Conservation (phyloP, 176 grass and related monocot genomes). For the Hsuehochloa calcarea region DNA sequence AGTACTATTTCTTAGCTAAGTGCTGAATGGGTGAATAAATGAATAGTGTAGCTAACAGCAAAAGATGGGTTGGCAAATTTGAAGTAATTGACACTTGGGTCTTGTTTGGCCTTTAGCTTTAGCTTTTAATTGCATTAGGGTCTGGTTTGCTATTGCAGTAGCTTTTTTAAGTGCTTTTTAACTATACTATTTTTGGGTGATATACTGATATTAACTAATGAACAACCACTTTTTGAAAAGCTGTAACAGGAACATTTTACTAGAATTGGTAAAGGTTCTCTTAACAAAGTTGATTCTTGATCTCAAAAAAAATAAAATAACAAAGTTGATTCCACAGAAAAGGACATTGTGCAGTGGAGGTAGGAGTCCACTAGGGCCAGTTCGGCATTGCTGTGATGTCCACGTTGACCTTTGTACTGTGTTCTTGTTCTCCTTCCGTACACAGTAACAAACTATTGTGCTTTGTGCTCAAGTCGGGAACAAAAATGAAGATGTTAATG, state of each 20-base stretch:
- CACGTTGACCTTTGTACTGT: neutral
- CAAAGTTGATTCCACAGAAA: neutral
- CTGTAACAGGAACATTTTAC: neutral
- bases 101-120: neutral
- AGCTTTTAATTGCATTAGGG: neutral
- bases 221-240: neutral
- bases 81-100: neutral
- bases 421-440: neutral
- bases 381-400: neutral
- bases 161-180: neutral
- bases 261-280: neutral
- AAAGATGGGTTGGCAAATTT: neutral
- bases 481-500: neutral
- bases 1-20: neutral
- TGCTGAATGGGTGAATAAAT: neutral
- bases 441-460: neutral
- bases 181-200: neutral
- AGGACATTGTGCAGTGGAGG: neutral
- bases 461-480: neutral
- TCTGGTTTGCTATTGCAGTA: neutral
- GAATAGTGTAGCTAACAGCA: neutral
- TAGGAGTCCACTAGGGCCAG: neutral
- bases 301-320: neutral
- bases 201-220: neutral
- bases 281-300: neutral